phyloP scores from a whole-genome alignment of 192 early-diverging fungal genomes.

The Entomortierella chlamydospora region DNA sequence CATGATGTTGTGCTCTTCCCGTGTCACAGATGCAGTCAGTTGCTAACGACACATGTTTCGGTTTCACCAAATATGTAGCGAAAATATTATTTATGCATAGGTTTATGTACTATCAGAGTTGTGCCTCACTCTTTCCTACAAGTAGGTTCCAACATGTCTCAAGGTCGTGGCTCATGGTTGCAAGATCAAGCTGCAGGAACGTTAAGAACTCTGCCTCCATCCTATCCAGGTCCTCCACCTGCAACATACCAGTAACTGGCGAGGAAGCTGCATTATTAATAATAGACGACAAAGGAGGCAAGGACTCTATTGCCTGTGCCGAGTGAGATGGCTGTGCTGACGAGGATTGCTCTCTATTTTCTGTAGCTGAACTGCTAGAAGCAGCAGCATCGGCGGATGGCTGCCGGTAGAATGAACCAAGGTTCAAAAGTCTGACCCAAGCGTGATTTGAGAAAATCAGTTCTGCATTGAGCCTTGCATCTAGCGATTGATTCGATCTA shows the following conservation, averaged over 20 bases:
- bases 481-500: too few species aligned
- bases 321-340: neutral
- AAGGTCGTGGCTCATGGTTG: constrained; percentile 38
- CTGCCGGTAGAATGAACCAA: constrained; percentile 39
- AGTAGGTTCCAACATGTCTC: constrained; percentile 52
- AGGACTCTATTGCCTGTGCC: neutral
- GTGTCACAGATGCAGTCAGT: too few species aligned
- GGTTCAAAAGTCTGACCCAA: constrained; percentile 45
- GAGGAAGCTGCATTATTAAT: constrained; percentile 3
- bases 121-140: constrained; percentile 24
- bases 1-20: too few species aligned
- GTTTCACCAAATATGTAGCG: too few species aligned
- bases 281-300: constrained; percentile 4
- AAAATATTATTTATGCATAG: too few species aligned
- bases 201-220: constrained; percentile 65
- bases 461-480: constrained; percentile 32
- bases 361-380: neutral
- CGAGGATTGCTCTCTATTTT: neutral
- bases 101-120: too few species aligned
- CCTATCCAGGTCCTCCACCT: constrained; percentile 55
- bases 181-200: constrained; percentile 61
- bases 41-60: too few species aligned
- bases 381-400: neutral
- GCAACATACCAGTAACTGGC: constrained; percentile 14
- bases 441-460: constrained; percentile 46